These are phyloP conservation scores for Pseudonitzschia delicatissima DNA, from an alignment of 108 stramenopile genomes.

Conservation along the genomic window DNA sequence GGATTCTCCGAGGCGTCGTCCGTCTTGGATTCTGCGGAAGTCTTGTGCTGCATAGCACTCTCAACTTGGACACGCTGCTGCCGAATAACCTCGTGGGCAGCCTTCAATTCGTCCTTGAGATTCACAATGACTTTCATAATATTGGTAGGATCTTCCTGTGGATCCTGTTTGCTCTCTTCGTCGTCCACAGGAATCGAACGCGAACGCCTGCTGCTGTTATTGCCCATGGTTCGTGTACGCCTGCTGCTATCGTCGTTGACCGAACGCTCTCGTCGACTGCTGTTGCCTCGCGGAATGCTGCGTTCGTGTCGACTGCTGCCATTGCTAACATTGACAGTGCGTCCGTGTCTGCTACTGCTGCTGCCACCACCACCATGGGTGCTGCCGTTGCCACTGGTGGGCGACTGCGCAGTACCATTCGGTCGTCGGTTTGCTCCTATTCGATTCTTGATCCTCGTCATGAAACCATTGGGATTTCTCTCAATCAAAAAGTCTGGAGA, in stretches of 20 bases:
- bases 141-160: conserved; percentile 21
- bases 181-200: background rate
- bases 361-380: background rate
- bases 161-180: background rate
- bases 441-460: conserved; percentile 11
- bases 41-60: conserved; percentile 5
- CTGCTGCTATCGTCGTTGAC: background rate
- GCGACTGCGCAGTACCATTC: background rate
- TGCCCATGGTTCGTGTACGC: no score
- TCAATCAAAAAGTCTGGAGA: conserved; percentile 25
- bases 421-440: background rate
- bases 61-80: conserved; percentile 27
- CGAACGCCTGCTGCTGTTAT: background rate
- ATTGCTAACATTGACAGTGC: background rate
- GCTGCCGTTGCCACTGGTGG: background rate
- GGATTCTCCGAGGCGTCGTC: background rate
- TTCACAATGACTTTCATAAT: conserved; percentile 29
- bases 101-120: conserved; percentile 32
- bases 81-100: conserved; percentile 26
- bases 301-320: background rate
- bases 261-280: background rate
- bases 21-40: background rate
- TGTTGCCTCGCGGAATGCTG: background rate
- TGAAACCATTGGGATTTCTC: conserved; percentile 7
- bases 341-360: background rate